phyloP scores from a whole-genome alignment of 768 basidiomycete genomes.

The Mycena vulgaris region DNA sequence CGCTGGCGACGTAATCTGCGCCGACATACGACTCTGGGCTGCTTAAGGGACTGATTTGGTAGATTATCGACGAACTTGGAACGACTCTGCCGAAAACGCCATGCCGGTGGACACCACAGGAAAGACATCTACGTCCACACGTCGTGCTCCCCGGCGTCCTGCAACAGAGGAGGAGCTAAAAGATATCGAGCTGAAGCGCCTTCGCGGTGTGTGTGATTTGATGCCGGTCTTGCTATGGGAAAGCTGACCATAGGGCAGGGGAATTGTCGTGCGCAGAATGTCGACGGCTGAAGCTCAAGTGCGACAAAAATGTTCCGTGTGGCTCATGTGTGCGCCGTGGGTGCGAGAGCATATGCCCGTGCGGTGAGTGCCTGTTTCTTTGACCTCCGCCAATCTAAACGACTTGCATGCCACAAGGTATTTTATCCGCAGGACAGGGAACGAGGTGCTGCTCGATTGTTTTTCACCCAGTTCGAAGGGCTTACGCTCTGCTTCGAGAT shows the following conservation, averaged over 20 bases:
- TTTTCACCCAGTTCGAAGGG: not conserved
- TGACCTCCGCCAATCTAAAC: not conserved
- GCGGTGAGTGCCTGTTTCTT: constrained; percentile 53
- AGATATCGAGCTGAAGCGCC: constrained; percentile 67
- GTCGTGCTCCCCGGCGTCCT: constrained; percentile 54
- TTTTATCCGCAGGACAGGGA: constrained; percentile 67
- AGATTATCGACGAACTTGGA: too few relatives aligned
- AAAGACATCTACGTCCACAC: constrained; percentile 51
- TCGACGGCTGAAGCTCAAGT: constrained; percentile 64
- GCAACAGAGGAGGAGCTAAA: constrained; percentile 66
- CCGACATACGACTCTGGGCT: too few relatives aligned
- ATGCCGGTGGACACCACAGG: constrained; percentile 64
- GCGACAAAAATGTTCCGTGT: constrained; percentile 69
- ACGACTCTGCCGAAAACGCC: too few relatives aligned
- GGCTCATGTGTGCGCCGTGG: constrained; percentile 68
- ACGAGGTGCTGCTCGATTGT: constrained; percentile 53
- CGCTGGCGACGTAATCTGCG: too few relatives aligned
- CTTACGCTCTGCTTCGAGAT: constrained; percentile 52
- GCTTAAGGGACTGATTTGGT: too few relatives aligned
- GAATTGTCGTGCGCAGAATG: constrained; percentile 72
- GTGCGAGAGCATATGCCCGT: constrained; percentile 77
- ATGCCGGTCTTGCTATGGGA: constrained; percentile 13
- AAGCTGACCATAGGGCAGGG: constrained; percentile 47
- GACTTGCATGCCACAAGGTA: constrained; percentile 49
- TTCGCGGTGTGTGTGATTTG: constrained; percentile 52